Evolutionary conservation across 1,139 yeast genomes (phyloP), one percentile per base, ranked within the genome.

Genomic region (Suhomyces wounanorum): DNA sequence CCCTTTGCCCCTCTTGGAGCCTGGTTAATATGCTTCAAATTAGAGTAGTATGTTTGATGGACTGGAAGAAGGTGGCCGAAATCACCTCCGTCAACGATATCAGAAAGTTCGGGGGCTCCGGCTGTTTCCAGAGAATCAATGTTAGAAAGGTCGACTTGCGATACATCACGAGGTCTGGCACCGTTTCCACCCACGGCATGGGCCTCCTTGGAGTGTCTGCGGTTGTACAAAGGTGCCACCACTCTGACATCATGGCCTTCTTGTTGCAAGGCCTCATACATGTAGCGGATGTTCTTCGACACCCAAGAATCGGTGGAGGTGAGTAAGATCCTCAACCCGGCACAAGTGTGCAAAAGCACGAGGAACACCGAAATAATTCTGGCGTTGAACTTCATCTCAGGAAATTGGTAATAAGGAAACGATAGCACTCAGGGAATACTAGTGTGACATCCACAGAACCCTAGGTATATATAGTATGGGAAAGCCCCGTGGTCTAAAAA

Each of bases 291-390:
- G 52, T 72, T 70, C 49, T 68, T 71, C 17, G 73, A 63, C 8
- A 70, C 77, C 78, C 78, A 73, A n/a, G 72, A 67, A 54, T 73
- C 76, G 6, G 72, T 62, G 39, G 73, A 60, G n/a, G 76, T 58
- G 17, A 73, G 50, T 17, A 73, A 53, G 26, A 73, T 69, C 48
- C 73, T 69, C 47, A 73, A 61, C 8, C 62, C 61, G 21, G 52
- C 44, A 9, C 40, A 46, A 3, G 54, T 42, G 21, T 47, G 49
- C 38, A 44, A 23, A 23, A 52, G 40, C 21, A 49, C 47, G n/a
- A 50, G 17, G 13, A 50, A 25, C 23, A 44, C 50, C 28, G 46
- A 38, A 14, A 50, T 23, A 5, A 40, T 5, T 14, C 30, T 26
- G 13, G 42, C 33, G 33, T 25, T 25, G 7, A 50, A 41, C 44